phyloP scores from a whole-genome alignment of 2,329 filamentous ascomycete genomes.

The Aspergillus nomiae region DNA sequence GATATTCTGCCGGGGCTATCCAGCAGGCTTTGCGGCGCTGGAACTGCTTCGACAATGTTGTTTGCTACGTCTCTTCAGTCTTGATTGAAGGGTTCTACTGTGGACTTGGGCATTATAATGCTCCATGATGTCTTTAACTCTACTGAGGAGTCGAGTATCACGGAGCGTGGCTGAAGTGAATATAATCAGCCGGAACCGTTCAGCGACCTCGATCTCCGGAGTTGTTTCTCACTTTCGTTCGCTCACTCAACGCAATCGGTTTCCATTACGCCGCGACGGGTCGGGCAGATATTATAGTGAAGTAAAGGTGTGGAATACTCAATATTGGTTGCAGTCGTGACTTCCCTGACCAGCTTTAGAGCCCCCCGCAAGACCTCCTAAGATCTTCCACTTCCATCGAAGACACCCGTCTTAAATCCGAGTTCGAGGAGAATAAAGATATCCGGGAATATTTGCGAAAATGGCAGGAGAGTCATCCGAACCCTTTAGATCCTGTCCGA shows the following conservation, averaged over 20 bases:
- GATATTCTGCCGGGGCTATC: slow-evolving; percentile 10
- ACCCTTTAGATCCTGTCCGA: slow-evolving; percentile 32
- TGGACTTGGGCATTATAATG: slow-evolving; percentile 14
- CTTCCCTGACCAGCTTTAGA: neutral
- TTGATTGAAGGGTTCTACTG: neutral
- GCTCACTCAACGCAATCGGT: neutral
- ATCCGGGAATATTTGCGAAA: slow-evolving; percentile 45
- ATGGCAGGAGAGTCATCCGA: slow-evolving; percentile 40
- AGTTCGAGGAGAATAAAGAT: slow-evolving; percentile 39
- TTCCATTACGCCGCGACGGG: neutral
- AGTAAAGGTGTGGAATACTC: neutral
- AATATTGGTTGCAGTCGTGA: neutral
- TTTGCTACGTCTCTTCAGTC: neutral
- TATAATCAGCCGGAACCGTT: neutral
- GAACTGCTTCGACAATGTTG: neutral
- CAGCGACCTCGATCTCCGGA: slow-evolving; percentile 1
- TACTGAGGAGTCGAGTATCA: slow-evolving; percentile 20
- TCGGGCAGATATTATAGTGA: neutral
- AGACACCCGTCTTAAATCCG: slow-evolving; percentile 32
- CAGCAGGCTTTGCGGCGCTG: slow-evolving; percentile 7
- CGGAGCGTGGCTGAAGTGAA: slow-evolving; percentile 10
- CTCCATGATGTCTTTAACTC: slow-evolving; percentile 25
- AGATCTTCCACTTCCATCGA: slow-evolving; percentile 21
- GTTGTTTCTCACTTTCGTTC: slow-evolving; percentile 1
- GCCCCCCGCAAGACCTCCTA: slow-evolving; percentile 7